Base-by-base conservation (phyloP, 1,284 basidiomycete species). In the Caloboletus firmus region DNA sequence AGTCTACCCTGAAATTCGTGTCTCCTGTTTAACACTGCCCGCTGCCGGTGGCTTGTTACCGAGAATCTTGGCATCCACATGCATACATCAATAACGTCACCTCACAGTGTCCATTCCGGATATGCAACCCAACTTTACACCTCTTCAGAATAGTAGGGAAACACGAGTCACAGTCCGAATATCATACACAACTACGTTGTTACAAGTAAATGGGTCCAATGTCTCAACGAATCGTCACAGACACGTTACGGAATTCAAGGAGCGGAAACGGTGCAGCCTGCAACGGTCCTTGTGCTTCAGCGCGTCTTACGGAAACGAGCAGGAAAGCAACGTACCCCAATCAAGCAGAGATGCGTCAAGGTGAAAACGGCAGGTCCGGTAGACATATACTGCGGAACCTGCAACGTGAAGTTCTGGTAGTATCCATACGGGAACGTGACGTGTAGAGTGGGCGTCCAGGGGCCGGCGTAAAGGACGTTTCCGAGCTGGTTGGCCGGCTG, bases 331-430 rank as follows among this genome's bases (percentile, higher is more conserved):
- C 67, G 8, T 59, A 71, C 67, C 50, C 70, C 70, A 37, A 69
- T 53, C 51, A 72, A 55, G 47, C 68, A 68, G 12, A 69, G 52
- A 46, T 69, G 67, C 1, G 67, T 68, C 52, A 69, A 50, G 4
- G 70, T 68, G 26, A 72, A 71, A 40, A 72, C 56, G 13, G 59
- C 68, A 31, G 54, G 59, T 37, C 68, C 68, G 10, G 45, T 0
- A 1, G 30, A 5, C 47, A 60, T 34, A 22, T 48, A 59, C 2
- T 11, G 0, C 0, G 58, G 12, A 13, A 71, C 40, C 4, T 58
- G 57, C 11, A 69, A 9, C 17, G 67, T 56, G 18, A 71, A 71
- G 49, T 72, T 65, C 55, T 69, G 70, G 50, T 72, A 72, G 56
- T n/a, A 60, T 11, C 68, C 70, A 11, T 55, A 59, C 3, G 34